Conservation (phyloP, 2,329 filamentous ascomycete species). For the Calonectria hawksworthii region DNA sequence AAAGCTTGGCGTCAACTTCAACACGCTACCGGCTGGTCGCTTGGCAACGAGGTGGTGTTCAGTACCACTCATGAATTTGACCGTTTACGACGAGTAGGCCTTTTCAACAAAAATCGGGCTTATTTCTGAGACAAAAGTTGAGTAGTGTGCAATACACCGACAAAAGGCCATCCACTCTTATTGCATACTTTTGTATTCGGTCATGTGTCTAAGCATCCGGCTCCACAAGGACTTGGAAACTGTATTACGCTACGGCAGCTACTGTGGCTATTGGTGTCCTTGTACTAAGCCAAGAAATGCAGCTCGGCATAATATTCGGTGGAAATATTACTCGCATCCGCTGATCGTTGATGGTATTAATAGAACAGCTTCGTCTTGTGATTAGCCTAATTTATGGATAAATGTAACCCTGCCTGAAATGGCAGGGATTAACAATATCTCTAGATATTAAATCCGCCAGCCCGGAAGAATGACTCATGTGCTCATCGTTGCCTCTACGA, state of each 20-base stretch:
- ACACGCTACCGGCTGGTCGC: too few species aligned
- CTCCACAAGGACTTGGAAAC: too few species aligned
- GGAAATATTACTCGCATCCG: neutral
- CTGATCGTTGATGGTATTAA: neutral
- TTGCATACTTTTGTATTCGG: too few species aligned
- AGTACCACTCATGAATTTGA: too few species aligned
- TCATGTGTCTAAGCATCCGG: too few species aligned
- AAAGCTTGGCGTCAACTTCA: too few species aligned
- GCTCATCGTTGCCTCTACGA: neutral
- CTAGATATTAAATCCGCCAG: neutral
- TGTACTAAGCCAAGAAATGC: neutral
- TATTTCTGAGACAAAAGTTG: too few species aligned
- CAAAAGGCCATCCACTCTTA: too few species aligned
- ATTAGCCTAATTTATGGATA: neutral
- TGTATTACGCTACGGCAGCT: neutral
- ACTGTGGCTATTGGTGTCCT: neutral
- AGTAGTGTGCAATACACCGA: too few species aligned
- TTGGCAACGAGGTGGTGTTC: too few species aligned
- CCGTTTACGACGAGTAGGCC: too few species aligned
- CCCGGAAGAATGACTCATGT: neutral
- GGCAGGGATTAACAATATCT: neutral
- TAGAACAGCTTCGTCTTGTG: neutral
- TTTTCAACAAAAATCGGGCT: too few species aligned
- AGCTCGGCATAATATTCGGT: constrained; percentile 3
- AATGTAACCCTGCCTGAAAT: neutral